phyloP scores from a whole-genome alignment of 2,329 filamentous ascomycete genomes.

The Microdochium paspali region DNA sequence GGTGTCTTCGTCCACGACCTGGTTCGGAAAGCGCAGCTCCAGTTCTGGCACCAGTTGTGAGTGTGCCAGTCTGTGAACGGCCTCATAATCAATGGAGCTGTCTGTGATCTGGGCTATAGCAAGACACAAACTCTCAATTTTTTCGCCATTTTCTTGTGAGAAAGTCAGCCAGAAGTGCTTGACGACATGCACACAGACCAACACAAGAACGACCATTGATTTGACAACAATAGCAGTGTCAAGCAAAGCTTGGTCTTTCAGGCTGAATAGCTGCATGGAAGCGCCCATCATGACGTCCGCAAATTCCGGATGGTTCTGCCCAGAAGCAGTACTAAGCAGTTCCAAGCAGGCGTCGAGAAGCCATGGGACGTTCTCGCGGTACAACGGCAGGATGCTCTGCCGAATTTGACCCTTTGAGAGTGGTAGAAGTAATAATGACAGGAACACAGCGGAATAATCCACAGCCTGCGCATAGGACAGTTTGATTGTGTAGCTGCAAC shows the following conservation, averaged over 20 bases:
- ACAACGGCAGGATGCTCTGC: conserved; percentile 17
- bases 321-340: conserved; percentile 27
- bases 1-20: neutral
- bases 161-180: neutral
- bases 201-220: neutral
- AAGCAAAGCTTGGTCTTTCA: neutral
- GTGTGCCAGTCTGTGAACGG: neutral
- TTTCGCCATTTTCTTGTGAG: neutral
- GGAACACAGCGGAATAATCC: neutral
- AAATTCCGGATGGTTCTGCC: too few species aligned
- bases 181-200: neutral
- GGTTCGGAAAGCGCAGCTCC: neutral
- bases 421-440: neutral
- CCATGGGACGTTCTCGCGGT: conserved; percentile 34
- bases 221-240: neutral
- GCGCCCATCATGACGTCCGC: neutral
- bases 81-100: neutral
- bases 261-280: neutral
- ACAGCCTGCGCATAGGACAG: neutral
- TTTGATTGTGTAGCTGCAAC: neutral
- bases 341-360: conserved; percentile 37
- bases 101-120: neutral
- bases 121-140: neutral
- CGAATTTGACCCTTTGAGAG: conserved; percentile 21
- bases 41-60: neutral